A percentile compares a stretch with the other conserved stretches of the same genome.
These are phyloP conservation scores for Xylariaceae sp. DNA, from an alignment of 2,329 filamentous ascomycete species.

Conservation along the genomic window DNA sequence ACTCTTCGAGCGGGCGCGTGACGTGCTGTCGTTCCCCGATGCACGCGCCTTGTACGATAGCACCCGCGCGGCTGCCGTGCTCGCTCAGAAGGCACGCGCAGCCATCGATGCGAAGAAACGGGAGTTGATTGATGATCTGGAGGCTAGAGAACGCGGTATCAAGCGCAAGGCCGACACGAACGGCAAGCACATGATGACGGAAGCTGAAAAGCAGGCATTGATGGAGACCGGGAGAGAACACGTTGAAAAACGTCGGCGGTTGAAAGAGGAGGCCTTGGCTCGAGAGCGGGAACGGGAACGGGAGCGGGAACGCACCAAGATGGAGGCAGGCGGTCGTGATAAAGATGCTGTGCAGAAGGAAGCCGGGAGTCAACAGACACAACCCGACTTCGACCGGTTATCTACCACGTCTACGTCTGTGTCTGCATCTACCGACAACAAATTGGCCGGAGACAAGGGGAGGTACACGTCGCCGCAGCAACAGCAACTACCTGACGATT, in stretches of 20 bases:
- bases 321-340: slow-evolving; percentile 7
- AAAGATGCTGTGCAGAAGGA: background rate
- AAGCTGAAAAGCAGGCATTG: slow-evolving; percentile 26
- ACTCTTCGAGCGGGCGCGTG: slow-evolving; percentile 76
- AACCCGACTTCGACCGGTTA: background rate
- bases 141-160: slow-evolving; percentile 66
- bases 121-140: slow-evolving; percentile 80
- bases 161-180: slow-evolving; percentile 45
- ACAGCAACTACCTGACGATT: background rate
- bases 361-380: background rate
- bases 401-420: background rate
- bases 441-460: slow-evolving; percentile 34
- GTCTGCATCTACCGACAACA: background rate
- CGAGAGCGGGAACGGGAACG: slow-evolving; percentile 36
- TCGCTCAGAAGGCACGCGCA: slow-evolving; percentile 65
- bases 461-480: slow-evolving; percentile 31
- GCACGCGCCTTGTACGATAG: slow-evolving; percentile 75
- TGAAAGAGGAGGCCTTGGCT: slow-evolving; percentile 40
- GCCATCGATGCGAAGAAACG: slow-evolving; percentile 67
- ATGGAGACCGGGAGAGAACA: slow-evolving; percentile 34
- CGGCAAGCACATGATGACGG: slow-evolving; percentile 15
- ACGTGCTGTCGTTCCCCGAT: slow-evolving; percentile 67
- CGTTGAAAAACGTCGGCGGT: slow-evolving; percentile 39
- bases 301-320: slow-evolving; percentile 33
- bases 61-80: slow-evolving; percentile 63